These are phyloP conservation scores for Lipomyces sp. DNA, from an alignment of 805 yeast genomes.

Conservation along the genomic window DNA sequence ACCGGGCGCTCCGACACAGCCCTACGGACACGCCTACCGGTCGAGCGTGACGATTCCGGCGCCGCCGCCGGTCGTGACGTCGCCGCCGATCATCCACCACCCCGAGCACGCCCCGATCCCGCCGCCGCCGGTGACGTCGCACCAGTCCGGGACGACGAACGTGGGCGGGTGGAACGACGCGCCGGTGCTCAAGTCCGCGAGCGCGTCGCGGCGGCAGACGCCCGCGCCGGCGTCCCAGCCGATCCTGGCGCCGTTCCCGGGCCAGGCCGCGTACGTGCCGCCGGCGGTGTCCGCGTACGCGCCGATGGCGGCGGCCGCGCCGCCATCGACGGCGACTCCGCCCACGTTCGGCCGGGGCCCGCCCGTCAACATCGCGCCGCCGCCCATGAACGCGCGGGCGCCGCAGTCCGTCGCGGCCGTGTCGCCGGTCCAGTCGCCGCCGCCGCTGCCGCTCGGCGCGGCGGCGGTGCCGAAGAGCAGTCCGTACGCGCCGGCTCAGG, in stretches of 20 bases:
- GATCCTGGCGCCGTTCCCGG: conserved; percentile 29
- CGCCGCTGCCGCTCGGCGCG: conserved; percentile 9
- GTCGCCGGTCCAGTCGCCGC: conserved; percentile 27
- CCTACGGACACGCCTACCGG: conserved; percentile 21
- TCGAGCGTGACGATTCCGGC: conserved; percentile 25
- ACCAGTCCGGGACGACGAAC: conserved; percentile 15
- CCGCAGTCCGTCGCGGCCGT: conserved; percentile 20
- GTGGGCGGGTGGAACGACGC: conserved; percentile 31
- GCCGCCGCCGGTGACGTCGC: conserved; percentile 25
- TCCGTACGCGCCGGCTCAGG: conserved; percentile 18
- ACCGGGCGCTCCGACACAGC: not conserved
- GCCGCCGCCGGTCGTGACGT: conserved; percentile 21
- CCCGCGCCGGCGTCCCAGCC: conserved; percentile 33
- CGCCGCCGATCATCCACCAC: conserved; percentile 23
- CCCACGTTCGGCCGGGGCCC: conserved; percentile 12
- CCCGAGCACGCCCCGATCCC: conserved; percentile 17
- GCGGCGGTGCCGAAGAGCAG: conserved; percentile 4
- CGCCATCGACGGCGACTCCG: conserved; percentile 8
- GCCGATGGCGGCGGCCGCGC: conserved; percentile 14
- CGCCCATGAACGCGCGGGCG: conserved; percentile 24
- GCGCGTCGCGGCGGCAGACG: conserved; percentile 22
- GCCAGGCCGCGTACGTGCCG: conserved; percentile 22
- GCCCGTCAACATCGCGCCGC: conserved; percentile 23
- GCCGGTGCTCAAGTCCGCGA: conserved; percentile 21
- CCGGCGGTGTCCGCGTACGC: conserved; percentile 40